Percentiles rank a stretch among this genome's conserved stretches.
phyloP scores from a whole-genome alignment of 176 grass and related monocot genomes.

The Phragmites australis region DNA sequence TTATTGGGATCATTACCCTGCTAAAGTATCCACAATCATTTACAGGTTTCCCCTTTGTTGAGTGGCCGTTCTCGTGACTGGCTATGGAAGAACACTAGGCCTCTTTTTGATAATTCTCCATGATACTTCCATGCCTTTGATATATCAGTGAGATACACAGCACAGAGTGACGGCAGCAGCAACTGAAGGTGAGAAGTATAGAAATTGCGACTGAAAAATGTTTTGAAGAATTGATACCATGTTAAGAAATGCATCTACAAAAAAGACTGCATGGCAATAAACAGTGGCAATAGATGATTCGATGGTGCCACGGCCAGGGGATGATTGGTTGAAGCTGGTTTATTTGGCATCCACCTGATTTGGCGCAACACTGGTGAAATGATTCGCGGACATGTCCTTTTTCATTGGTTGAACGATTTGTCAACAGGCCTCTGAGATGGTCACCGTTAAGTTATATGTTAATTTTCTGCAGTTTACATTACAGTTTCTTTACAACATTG shows the following conservation, averaged over 20 bases:
- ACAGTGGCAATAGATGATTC: not conserved
- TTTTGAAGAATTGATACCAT: not conserved
- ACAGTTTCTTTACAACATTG: not conserved
- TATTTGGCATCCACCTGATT: not conserved
- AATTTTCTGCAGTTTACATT: not conserved
- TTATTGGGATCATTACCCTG: not conserved
- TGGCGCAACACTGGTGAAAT: not conserved
- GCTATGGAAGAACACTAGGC: conserved; percentile 84
- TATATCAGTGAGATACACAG: not conserved
- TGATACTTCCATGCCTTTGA: not conserved
- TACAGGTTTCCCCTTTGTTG: conserved; percentile 75
- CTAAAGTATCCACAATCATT: conserved; percentile 17
- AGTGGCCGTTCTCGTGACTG: conserved; percentile 63
- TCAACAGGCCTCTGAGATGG: not conserved
- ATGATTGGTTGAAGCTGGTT: not conserved
- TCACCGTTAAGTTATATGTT: not conserved
- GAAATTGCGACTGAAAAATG: not conserved
- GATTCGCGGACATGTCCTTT: not conserved
- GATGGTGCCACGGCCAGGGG: not conserved
- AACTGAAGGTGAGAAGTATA: not conserved
- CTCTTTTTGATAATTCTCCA: conserved; percentile 29
- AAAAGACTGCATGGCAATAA: not conserved
- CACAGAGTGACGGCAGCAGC: not conserved
- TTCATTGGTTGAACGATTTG: not conserved
- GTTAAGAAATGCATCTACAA: not conserved